Evolutionary conservation across 345 rosid species (phyloP).

Genomic region (Mercurialis annua): DNA sequence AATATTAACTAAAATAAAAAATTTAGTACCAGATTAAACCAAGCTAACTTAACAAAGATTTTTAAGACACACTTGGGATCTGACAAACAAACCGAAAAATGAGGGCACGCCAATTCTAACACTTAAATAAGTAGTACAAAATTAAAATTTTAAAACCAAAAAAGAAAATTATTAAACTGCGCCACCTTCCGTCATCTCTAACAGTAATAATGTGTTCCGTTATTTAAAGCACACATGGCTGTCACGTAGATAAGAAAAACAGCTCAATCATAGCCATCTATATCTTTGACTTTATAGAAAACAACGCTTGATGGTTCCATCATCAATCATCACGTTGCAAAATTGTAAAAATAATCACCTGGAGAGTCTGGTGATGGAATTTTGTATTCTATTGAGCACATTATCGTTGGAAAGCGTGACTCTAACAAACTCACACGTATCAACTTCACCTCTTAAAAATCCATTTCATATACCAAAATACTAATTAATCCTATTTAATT

Average conservation of each 20-base stretch:
- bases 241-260: neutral
- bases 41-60: no score
- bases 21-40: no score
- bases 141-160: neutral
- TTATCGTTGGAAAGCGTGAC: constrained; percentile 3
- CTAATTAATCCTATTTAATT: no score
- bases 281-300: neutral
- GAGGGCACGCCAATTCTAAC: constrained; percentile 35
- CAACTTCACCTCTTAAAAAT: neutral
- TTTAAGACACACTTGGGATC: constrained; percentile 16
- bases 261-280: constrained; percentile 20
- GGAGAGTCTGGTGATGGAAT: neutral
- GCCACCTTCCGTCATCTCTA: constrained; percentile 16
- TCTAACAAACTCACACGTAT: neutral
- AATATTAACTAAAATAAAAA: neutral
- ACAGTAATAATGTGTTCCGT: neutral
- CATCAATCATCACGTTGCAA: neutral
- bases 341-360: neutral
- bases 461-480: no score
- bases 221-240: neutral
- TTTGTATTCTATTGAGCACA: neutral
- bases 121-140: no score
- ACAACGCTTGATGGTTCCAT: neutral
- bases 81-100: constrained; percentile 25
- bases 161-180: constrained; percentile 24